These are phyloP conservation scores for Hypoxylon rickii DNA, from an alignment of 495 filamentous ascomycete genomes.

Conservation along the genomic window DNA sequence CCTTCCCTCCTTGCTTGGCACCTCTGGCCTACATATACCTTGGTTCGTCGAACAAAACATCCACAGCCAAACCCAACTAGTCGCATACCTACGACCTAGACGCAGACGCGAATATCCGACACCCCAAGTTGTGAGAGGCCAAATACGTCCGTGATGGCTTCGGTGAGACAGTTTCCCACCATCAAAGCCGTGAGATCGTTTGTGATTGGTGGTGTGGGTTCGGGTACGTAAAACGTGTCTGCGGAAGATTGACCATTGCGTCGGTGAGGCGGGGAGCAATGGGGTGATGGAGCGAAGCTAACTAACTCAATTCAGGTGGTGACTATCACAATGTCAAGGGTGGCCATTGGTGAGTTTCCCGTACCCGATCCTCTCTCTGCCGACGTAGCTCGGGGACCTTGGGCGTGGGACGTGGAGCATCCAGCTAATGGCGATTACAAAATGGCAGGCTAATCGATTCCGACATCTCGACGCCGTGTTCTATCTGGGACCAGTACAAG, in stretches of 20 bases:
- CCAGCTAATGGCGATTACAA: neutral
- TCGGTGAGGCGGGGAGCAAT: conserved; percentile 8
- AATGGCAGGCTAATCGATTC: conserved; percentile 75
- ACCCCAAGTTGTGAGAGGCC: conserved; percentile 1
- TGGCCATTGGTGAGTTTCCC: conserved; percentile 70
- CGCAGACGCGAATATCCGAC: neutral
- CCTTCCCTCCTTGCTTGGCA: neutral
- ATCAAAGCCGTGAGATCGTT: conserved; percentile 84
- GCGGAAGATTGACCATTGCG: neutral
- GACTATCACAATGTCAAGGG: conserved; percentile 96
- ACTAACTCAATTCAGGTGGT: conserved; percentile 53
- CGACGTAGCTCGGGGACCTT: neutral
- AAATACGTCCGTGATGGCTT: conserved; percentile 43
- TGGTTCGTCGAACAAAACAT: neutral
- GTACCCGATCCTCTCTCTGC: neutral
- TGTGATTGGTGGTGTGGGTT: conserved; percentile 83
- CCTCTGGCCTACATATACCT: neutral
- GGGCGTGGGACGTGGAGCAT: neutral
- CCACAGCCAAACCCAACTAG: neutral
- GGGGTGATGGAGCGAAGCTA: conserved; percentile 1
- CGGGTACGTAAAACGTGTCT: conserved; percentile 49
- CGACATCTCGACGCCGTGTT: conserved; percentile 90
- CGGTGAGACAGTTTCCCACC: conserved; percentile 61
- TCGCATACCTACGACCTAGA: neutral
- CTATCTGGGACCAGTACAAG: conserved; percentile 83